Evolutionary conservation across 306 rosid genomes (phyloP).

Genomic region (Medicago arabica): DNA sequence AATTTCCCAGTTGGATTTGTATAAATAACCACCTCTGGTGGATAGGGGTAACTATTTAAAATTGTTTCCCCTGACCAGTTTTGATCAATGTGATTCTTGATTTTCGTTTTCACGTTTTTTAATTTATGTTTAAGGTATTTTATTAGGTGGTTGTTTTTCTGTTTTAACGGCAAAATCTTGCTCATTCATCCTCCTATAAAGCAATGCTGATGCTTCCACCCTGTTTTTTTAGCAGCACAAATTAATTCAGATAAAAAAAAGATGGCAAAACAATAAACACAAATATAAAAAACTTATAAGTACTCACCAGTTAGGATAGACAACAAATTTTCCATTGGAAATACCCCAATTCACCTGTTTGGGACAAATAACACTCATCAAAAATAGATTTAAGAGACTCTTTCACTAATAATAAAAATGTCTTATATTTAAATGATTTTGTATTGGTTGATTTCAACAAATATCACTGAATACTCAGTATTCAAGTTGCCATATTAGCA

Average conservation of each 20-base stretch:
- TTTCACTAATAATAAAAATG: too few species aligned
- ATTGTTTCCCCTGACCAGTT: slow-evolving; percentile 39
- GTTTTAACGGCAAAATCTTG: slow-evolving; percentile 89
- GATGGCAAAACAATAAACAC: not conserved
- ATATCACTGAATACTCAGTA: not conserved
- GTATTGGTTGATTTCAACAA: slow-evolving; percentile 20
- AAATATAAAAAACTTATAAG: not conserved
- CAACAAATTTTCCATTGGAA: slow-evolving; percentile 76
- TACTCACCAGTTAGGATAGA: slow-evolving; percentile 93
- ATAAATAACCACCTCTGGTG: slow-evolving; percentile 18
- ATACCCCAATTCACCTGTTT: slow-evolving; percentile 96
- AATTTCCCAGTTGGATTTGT: slow-evolving; percentile 22
- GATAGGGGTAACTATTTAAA: slow-evolving; percentile 27
- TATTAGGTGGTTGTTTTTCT: slow-evolving; percentile 54
- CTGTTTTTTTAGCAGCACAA: slow-evolving; percentile 55
- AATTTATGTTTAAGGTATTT: slow-evolving; percentile 49
- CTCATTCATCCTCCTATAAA: slow-evolving; percentile 95
- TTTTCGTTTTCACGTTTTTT: not conserved
- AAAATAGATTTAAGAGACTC: not conserved
- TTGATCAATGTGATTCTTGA: slow-evolving; percentile 48
- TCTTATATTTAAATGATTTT: not conserved
- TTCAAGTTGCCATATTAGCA: too few species aligned
- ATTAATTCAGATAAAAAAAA: slow-evolving; percentile 36
- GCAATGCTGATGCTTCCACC: slow-evolving; percentile 99
- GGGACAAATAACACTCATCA: slow-evolving; percentile 39